A percentile compares a stretch with the other conserved stretches of the same genome.
phyloP scores from a whole-genome alignment of 129 eudicot species.

The Pulicaria dysenterica region DNA sequence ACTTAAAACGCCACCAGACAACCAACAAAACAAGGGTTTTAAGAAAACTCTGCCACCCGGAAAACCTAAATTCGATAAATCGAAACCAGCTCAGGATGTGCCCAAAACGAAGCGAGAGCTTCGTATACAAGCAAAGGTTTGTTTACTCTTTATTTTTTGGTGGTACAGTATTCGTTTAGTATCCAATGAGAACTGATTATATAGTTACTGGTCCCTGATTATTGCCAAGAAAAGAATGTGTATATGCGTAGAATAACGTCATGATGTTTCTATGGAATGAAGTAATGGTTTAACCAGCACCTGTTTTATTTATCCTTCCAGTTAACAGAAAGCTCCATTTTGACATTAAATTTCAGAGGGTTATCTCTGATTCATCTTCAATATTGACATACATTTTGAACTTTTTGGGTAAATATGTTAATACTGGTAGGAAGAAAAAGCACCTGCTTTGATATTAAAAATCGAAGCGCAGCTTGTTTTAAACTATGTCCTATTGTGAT shows the following conservation, averaged over 20 bases:
- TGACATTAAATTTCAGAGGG: background rate
- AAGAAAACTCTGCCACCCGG: conserved; percentile 27
- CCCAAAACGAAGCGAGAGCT: conserved; percentile 55
- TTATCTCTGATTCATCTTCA: background rate
- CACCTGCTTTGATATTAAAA: conserved; percentile 1
- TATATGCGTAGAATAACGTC: background rate
- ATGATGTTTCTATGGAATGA: no score
- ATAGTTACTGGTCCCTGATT: background rate
- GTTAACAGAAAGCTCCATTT: background rate
- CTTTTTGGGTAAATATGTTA: background rate
- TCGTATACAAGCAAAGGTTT: conserved; percentile 73
- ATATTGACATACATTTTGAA: no score
- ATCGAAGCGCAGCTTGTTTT: background rate
- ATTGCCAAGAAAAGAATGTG: background rate
- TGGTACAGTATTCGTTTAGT: background rate
- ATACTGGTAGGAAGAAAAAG: background rate
- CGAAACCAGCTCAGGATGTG: conserved; percentile 23
- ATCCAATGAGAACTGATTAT: background rate
- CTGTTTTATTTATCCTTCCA: background rate
- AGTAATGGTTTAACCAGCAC: background rate
- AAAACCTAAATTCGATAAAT: conserved; percentile 41
- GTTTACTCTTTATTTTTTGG: background rate
- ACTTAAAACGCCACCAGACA: conserved; percentile 34
- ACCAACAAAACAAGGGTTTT: conserved; percentile 36
- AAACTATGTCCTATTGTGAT: background rate